Base-by-base conservation (phyloP, 345 rosid species). In the Hibiscus syriacus region DNA sequence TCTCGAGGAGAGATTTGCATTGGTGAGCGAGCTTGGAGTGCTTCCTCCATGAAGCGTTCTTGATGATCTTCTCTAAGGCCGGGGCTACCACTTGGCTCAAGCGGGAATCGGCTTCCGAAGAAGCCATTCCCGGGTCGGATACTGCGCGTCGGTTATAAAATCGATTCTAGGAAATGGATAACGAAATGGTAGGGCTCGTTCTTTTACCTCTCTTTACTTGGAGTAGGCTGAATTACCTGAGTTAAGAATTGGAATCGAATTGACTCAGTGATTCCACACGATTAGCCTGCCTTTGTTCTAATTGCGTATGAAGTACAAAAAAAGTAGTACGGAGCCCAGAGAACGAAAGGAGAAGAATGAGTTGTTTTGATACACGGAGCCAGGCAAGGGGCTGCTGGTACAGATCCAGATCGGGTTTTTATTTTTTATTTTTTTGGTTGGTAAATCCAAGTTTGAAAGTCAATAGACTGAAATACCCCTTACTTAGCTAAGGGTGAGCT, bases 1-100 rank as follows among this genome's bases (percentile, higher is more conserved):
- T 84, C 43, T 87, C 92, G 71, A 89, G 70, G 68, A 91, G 84
- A 73, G 96, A 85, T 81, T 91, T 94, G 86, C 97, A 94, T 79
- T 94, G 88, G 75, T 91, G 95, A 60, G 87, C 86, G 70, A 94
- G 90, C 69, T 89, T 94, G 11, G 96, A 87, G 87, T 94, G 99
- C 67, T 94, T 94, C 13, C 99, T 83, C 99, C 99, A 94, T 1
- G 99, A 94, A 25, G 92, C 95, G 77, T 91, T 89, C 80, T 94
- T 89, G 34, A 91, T 77, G 78, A 94, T 81, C 83, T 86, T 87
- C 58, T 94, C 99, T 8, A 94, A 70, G 67, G 95, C 89, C 3
- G 96, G 99, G 72, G 80, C 82, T 58, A 94, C 68, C 17, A 85
- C 84, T 77, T 75, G 88, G 77, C n/a, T 45, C 16, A 14, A 2